phyloP scores from a whole-genome alignment of 495 filamentous ascomycete species.

The Penicillium paradoxum region DNA sequence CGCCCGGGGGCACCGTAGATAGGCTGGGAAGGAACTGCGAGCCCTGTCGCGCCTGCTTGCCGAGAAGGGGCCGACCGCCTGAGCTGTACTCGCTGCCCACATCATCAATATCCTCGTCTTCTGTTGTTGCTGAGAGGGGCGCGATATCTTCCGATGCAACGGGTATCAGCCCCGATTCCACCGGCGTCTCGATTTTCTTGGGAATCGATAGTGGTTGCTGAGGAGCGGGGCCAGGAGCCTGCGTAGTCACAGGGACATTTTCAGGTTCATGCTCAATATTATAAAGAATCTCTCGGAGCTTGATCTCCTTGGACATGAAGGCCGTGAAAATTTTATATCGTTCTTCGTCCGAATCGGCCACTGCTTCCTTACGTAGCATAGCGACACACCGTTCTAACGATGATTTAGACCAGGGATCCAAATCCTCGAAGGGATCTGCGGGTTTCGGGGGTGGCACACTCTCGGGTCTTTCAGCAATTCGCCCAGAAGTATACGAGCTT shows the following conservation, averaged over 20 bases:
- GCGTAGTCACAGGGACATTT: slow-evolving; percentile 4
- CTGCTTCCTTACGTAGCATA: slow-evolving; percentile 50
- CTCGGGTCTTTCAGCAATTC: neutral
- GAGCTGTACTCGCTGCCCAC: slow-evolving; percentile 39
- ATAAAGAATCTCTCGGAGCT: slow-evolving; percentile 49
- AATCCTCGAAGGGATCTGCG: slow-evolving; percentile 43
- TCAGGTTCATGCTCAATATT: slow-evolving; percentile 40
- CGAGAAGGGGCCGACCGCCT: slow-evolving; percentile 45
- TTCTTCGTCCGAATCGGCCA: slow-evolving; percentile 46
- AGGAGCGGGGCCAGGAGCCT: slow-evolving; percentile 6
- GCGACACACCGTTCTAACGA: slow-evolving; percentile 48
- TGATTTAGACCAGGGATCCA: slow-evolving; percentile 51
- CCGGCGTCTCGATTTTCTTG: slow-evolving; percentile 10
- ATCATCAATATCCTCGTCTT: slow-evolving; percentile 23
- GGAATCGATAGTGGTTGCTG: slow-evolving; percentile 10
- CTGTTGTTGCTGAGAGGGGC: slow-evolving; percentile 6
- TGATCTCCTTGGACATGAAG: slow-evolving; percentile 48
- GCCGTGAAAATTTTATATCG: slow-evolving; percentile 48
- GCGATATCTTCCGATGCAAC: slow-evolving; percentile 26
- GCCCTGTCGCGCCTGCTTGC: slow-evolving; percentile 8
- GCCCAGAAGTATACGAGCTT: neutral
- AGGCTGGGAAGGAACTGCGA: slow-evolving; percentile 16
- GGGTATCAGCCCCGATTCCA: slow-evolving; percentile 36
- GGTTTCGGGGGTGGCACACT: slow-evolving; percentile 7
- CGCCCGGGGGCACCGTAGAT: slow-evolving; percentile 6